phyloP scores from a whole-genome alignment of 192 early-diverging fungal species.

The Linnemannia exigua region DNA sequence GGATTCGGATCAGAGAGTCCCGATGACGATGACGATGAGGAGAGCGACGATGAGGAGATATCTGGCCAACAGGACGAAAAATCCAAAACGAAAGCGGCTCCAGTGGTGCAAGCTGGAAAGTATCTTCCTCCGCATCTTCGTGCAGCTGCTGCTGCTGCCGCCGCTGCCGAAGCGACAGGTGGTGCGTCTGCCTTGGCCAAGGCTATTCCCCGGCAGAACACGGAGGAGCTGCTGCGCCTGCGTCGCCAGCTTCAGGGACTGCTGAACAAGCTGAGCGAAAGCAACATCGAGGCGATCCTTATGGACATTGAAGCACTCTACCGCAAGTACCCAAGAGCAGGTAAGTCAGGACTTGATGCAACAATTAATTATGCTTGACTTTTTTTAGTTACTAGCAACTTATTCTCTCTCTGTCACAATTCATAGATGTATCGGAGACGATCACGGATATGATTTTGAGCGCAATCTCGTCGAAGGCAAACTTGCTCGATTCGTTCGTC shows the following conservation, averaged over 20 bases:
- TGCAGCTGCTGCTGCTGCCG: slow-evolving; percentile 56
- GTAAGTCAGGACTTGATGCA: slow-evolving; percentile 46
- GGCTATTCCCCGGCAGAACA: slow-evolving; percentile 59
- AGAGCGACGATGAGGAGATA: slow-evolving; percentile 52
- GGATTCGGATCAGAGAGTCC: slow-evolving; percentile 44
- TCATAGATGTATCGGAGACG: slow-evolving; percentile 88
- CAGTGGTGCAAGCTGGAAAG: slow-evolving; percentile 58
- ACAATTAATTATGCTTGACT: background rate
- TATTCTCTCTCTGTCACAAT: background rate
- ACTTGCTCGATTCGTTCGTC: slow-evolving; percentile 93
- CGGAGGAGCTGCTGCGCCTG: slow-evolving; percentile 81
- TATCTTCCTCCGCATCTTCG: slow-evolving; percentile 95
- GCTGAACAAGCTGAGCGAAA: slow-evolving; percentile 80
- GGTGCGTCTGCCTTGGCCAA: slow-evolving; percentile 47
- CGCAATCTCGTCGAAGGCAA: slow-evolving; percentile 84
- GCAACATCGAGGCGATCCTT: slow-evolving; percentile 93
- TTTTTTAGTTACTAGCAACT: background rate
- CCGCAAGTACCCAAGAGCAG: slow-evolving; percentile 73
- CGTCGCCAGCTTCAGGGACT: slow-evolving; percentile 86
- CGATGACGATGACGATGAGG: slow-evolving; percentile 58
- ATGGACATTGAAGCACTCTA: slow-evolving; percentile 85
- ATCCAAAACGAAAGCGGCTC: background rate
- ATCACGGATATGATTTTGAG: slow-evolving; percentile 82
- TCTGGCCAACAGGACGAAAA: slow-evolving; percentile 12
- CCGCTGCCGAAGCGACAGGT: slow-evolving; percentile 20